Conservation (phyloP, 2,329 filamentous ascomycete species). For the Neoscytalidium dimidiatum region DNA sequence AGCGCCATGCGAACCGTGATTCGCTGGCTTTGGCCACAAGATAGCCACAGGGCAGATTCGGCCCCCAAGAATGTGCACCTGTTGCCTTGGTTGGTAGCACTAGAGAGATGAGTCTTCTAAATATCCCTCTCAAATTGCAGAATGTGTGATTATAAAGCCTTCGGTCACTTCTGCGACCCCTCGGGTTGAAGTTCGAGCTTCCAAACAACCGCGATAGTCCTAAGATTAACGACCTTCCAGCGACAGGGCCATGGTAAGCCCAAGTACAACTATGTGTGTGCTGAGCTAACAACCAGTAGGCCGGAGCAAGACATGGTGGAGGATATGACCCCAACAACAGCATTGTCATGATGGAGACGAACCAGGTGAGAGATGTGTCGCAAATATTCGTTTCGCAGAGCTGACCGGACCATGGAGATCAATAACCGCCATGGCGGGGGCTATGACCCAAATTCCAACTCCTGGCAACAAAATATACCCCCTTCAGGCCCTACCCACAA, state of each 20-base stretch:
- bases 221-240: not conserved
- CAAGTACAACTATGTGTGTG: no score
- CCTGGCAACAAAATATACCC: not conserved
- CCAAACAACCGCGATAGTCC: no score
- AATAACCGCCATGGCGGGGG: constrained; percentile 4
- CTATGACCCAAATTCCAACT: not conserved
- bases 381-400: not conserved
- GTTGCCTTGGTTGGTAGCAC: not conserved
- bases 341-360: not conserved
- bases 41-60: not conserved
- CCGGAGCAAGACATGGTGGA: not conserved
- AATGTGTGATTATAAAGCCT: not conserved
- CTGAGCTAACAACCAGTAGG: not conserved
- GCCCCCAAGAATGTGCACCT: not conserved
- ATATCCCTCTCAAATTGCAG: not conserved
- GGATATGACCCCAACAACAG: not conserved
- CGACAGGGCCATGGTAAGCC: not conserved
- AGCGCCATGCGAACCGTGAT: not conserved
- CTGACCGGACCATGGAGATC: not conserved
- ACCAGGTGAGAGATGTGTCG: not conserved
- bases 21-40: not conserved
- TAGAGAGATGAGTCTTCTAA: not conserved
- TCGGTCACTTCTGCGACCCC: no score
- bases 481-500: not conserved
- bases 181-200: no score